These are phyloP conservation scores for Cordyceps cicadae DNA, from an alignment of 2,329 filamentous ascomycete species.

Conservation along the genomic window DNA sequence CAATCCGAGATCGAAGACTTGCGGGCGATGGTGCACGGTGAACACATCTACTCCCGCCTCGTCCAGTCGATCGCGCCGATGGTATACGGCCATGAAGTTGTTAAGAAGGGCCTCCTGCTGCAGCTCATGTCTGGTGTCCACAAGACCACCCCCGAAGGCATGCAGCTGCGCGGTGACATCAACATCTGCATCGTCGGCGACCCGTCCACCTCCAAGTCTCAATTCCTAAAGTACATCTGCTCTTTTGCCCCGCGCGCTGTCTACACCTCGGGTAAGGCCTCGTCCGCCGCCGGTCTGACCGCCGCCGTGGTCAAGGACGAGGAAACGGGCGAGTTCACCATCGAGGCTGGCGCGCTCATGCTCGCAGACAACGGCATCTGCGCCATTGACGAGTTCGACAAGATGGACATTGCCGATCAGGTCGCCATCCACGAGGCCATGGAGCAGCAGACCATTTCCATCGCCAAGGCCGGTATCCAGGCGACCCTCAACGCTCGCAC, in stretches of 20 bases:
- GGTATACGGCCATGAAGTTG: slow-evolving; percentile 93
- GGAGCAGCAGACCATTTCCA: slow-evolving; percentile 99
- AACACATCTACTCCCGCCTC: slow-evolving; percentile 87
- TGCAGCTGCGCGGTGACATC: slow-evolving; percentile 93
- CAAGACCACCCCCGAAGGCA: slow-evolving; percentile 86
- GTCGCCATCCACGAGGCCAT: slow-evolving; percentile 99
- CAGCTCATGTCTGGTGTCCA: slow-evolving; percentile 94
- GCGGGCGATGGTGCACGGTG: slow-evolving; percentile 85
- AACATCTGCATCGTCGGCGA: slow-evolving; percentile 98
- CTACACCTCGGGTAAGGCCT: slow-evolving; percentile 96
- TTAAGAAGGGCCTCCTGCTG: slow-evolving; percentile 91
- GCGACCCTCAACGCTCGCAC: slow-evolving; percentile 94
- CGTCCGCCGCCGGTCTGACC: slow-evolving; percentile 92
- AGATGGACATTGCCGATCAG: slow-evolving; percentile 97
- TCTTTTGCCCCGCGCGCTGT: slow-evolving; percentile 93
- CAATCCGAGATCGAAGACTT: slow-evolving; percentile 84
- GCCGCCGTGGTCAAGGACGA: slow-evolving; percentile 96
- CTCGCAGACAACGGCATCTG: slow-evolving; percentile 94
- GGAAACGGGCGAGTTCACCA: slow-evolving; percentile 97
- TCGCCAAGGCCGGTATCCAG: slow-evolving; percentile 96
- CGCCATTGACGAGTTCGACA: slow-evolving; percentile 98
- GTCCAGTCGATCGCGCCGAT: slow-evolving; percentile 93
- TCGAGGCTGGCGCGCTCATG: slow-evolving; percentile 97
- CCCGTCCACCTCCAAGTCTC: slow-evolving; percentile 92
- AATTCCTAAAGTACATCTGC: slow-evolving; percentile 97